These are phyloP conservation scores for Eustoma russellianum DNA, from an alignment of 257 asterid genomes.

Conservation along the genomic window DNA sequence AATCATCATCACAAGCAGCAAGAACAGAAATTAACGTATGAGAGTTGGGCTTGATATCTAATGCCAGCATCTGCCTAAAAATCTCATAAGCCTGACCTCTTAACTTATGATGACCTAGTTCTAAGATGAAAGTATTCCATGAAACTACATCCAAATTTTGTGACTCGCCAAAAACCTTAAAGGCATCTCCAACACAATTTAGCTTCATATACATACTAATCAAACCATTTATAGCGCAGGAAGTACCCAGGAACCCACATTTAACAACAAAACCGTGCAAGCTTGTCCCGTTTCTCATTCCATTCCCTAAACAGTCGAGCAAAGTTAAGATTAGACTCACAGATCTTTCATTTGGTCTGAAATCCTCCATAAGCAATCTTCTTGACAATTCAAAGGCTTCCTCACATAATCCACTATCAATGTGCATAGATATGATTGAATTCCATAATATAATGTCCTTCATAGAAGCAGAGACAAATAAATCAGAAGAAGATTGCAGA, in stretches of 20 bases:
- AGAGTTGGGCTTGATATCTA: constrained; percentile 11
- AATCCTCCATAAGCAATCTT: constrained; percentile 10
- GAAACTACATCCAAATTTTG: constrained; percentile 13
- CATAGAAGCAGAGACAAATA: constrained; percentile 12
- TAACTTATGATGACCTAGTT: constrained; percentile 9
- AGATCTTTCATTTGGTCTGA: constrained; percentile 19
- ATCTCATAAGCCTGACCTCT: constrained; percentile 9
- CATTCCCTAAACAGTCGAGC: constrained; percentile 7
- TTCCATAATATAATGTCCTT: constrained; percentile 19
- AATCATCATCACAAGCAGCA: constrained; percentile 17
- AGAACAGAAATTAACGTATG: constrained; percentile 19
- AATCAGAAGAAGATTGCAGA: constrained; percentile 4
- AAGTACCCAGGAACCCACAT: constrained; percentile 15
- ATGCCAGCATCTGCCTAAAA: constrained; percentile 18
- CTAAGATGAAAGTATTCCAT: constrained; percentile 15
- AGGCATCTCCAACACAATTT: constrained; percentile 12
- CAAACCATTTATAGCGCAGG: constrained; percentile 10
- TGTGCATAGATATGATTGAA: constrained; percentile 14
- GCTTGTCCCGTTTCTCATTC: constrained; percentile 19
- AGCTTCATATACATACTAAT: constrained; percentile 14
- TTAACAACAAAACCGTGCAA: constrained; percentile 21
- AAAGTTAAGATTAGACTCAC: constrained; percentile 4
- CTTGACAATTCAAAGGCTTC: constrained; percentile 16
- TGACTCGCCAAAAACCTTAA: constrained; percentile 11
- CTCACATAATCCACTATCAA: constrained; percentile 12